phyloP scores from a whole-genome alignment of 805 yeast genomes.

The Barnettozyma pratensis region DNA sequence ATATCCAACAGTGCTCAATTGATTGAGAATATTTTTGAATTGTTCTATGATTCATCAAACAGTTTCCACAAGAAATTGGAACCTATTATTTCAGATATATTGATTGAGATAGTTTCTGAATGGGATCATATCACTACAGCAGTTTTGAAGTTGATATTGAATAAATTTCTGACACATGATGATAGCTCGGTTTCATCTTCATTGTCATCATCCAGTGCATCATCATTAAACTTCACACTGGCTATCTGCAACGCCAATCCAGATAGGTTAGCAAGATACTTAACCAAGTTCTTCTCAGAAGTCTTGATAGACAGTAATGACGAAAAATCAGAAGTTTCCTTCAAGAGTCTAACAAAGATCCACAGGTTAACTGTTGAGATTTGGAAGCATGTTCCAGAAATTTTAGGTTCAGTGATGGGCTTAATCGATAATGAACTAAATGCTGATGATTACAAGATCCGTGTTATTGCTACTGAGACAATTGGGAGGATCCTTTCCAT shows the following conservation, averaged over 20 bases:
- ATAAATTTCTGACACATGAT: slow-evolving; percentile 45
- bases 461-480: slow-evolving; percentile 67
- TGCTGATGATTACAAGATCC: slow-evolving; percentile 58
- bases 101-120: slow-evolving; percentile 71
- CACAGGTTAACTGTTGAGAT: slow-evolving; percentile 60
- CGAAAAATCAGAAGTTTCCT: slow-evolving; percentile 19
- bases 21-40: slow-evolving; percentile 50
- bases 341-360: slow-evolving; percentile 49
- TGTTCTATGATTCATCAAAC: slow-evolving; percentile 52
- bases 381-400: slow-evolving; percentile 77
- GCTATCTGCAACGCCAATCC: slow-evolving; percentile 63
- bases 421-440: slow-evolving; percentile 73
- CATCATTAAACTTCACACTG: slow-evolving; percentile 62
- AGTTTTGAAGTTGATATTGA: slow-evolving; percentile 59
- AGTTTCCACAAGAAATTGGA: slow-evolving; percentile 49
- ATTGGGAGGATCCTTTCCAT: slow-evolving; percentile 59
- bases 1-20: slow-evolving; percentile 56
- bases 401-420: slow-evolving; percentile 69
- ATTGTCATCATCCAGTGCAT: slow-evolving; percentile 22
- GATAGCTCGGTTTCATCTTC: slow-evolving; percentile 14
- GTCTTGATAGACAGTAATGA: slow-evolving; percentile 44
- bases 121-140: slow-evolving; percentile 55
- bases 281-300: slow-evolving; percentile 79
- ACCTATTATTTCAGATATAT: slow-evolving; percentile 61
- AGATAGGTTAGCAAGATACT: slow-evolving; percentile 68